phyloP scores from a whole-genome alignment of 148 eudicot genomes.

The Drosera capensis region DNA sequence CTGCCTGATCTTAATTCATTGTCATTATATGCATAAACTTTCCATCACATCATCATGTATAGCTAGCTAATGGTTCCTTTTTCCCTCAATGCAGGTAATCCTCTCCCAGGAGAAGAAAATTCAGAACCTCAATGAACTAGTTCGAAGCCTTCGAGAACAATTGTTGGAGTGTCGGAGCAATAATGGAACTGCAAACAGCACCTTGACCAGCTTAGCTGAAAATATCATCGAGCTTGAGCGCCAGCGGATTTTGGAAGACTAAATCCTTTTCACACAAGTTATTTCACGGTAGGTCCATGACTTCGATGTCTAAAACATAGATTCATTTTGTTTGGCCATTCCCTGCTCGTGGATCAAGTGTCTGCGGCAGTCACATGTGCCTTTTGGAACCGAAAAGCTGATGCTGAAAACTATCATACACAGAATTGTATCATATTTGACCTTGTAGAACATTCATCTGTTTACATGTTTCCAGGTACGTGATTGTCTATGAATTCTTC shows the following conservation, averaged over 20 bases:
- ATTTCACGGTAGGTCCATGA: background rate
- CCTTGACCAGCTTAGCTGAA: constrained; percentile 29
- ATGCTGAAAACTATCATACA: too few relatives aligned
- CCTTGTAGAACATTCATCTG: too few relatives aligned
- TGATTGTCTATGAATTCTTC: too few relatives aligned
- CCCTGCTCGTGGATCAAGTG: too few relatives aligned
- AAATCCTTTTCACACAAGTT: background rate
- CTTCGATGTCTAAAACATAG: background rate
- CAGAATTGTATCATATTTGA: too few relatives aligned
- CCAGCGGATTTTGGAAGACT: constrained; percentile 50
- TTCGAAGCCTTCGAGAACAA: constrained; percentile 49
- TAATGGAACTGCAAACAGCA: constrained; percentile 30
- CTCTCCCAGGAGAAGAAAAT: constrained; percentile 83
- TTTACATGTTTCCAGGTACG: too few relatives aligned
- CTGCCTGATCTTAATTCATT: too few relatives aligned
- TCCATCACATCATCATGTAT: too few relatives aligned
- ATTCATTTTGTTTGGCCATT: too few relatives aligned
- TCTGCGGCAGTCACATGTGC: too few relatives aligned
- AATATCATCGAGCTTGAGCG: constrained; percentile 51
- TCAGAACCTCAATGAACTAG: constrained; percentile 57
- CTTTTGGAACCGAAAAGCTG: too few relatives aligned
- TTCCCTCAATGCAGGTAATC: constrained; percentile 38
- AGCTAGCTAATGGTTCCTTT: background rate
- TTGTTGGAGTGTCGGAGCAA: constrained; percentile 38
- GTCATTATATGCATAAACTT: too few relatives aligned